Conservation (phyloP, 1,284 basidiomycete genomes). For the Austroboletus novae-zelandiae region DNA sequence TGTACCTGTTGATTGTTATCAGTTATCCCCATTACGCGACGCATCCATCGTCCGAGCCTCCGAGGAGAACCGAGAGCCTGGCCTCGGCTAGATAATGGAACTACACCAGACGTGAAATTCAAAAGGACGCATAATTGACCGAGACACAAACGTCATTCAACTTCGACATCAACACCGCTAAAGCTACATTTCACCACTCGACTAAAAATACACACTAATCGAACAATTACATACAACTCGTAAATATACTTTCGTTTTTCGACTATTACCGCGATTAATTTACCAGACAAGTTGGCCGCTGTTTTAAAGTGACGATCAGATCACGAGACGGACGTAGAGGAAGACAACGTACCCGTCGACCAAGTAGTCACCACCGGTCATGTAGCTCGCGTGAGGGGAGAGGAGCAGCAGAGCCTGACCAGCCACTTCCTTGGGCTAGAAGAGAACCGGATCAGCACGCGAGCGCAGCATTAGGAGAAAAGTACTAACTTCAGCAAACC, state of each 20-base stretch:
- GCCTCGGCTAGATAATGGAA: too few species aligned
- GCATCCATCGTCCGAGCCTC: too few species aligned
- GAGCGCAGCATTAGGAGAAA: background rate
- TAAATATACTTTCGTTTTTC: background rate
- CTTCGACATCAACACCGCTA: background rate
- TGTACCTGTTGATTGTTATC: too few species aligned
- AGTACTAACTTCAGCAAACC: slow-evolving; percentile 39
- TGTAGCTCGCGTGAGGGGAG: slow-evolving; percentile 40
- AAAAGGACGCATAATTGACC: too few species aligned
- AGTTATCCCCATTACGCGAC: too few species aligned
- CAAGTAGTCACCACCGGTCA: slow-evolving; percentile 44
- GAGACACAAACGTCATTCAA: too few species aligned
- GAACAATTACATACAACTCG: background rate
- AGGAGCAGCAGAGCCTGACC: slow-evolving; percentile 44
- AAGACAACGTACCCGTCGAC: slow-evolving; percentile 39
- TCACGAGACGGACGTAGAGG: background rate
- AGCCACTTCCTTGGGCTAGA: slow-evolving; percentile 43
- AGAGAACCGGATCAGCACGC: background rate
- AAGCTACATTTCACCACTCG: background rate
- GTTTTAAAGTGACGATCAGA: background rate
- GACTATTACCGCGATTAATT: slow-evolving; percentile 4
- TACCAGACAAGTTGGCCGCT: slow-evolving; percentile 41
- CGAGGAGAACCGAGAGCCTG: too few species aligned
- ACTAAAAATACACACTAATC: slow-evolving; percentile 9
- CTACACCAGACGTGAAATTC: too few species aligned